Conservation (phyloP, 2,329 filamentous ascomycete species). For the Cladophialophora exuberans region DNA sequence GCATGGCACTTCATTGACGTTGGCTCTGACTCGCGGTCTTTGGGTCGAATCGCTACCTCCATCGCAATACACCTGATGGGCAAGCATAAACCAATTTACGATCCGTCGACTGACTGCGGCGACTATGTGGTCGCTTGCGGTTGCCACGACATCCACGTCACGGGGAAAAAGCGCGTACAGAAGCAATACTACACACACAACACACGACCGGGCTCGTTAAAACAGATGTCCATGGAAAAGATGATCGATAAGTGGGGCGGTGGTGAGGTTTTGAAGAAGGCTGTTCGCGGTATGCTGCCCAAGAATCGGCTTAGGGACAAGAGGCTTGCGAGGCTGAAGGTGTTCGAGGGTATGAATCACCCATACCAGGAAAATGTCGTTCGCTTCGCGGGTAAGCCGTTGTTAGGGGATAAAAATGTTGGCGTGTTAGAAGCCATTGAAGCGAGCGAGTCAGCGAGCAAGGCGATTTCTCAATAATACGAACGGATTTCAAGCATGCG, state of each 20-base stretch:
- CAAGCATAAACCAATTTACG: conserved; percentile 98
- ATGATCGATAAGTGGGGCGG: conserved; percentile 95
- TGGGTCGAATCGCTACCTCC: conserved; percentile 50
- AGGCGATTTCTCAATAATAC: conserved; percentile 4
- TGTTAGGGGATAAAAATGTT: conserved; percentile 11
- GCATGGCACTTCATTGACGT: conserved; percentile 91
- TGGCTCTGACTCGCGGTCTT: conserved; percentile 55
- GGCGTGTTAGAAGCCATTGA: conserved; percentile 28
- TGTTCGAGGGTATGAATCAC: conserved; percentile 89
- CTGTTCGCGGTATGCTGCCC: conserved; percentile 94
- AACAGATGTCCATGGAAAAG: conserved; percentile 89
- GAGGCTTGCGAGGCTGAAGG: conserved; percentile 85
- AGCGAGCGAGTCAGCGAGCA: conserved; percentile 15
- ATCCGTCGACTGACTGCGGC: conserved; percentile 96
- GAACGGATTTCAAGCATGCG: conserved; percentile 10
- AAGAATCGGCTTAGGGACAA: conserved; percentile 93
- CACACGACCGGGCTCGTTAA: conserved; percentile 83
- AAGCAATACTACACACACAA: conserved; percentile 97
- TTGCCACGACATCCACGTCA: conserved; percentile 83
- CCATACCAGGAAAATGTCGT: conserved; percentile 90
- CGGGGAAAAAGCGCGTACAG: conserved; percentile 88
- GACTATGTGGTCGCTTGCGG: conserved; percentile 97
- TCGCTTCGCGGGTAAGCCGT: conserved; percentile 64
- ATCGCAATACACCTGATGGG: conserved; percentile 66
- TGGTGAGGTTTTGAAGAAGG: conserved; percentile 84